Conservation (phyloP, 495 filamentous ascomycete species). For the Elaphomyces granulatus region DNA sequence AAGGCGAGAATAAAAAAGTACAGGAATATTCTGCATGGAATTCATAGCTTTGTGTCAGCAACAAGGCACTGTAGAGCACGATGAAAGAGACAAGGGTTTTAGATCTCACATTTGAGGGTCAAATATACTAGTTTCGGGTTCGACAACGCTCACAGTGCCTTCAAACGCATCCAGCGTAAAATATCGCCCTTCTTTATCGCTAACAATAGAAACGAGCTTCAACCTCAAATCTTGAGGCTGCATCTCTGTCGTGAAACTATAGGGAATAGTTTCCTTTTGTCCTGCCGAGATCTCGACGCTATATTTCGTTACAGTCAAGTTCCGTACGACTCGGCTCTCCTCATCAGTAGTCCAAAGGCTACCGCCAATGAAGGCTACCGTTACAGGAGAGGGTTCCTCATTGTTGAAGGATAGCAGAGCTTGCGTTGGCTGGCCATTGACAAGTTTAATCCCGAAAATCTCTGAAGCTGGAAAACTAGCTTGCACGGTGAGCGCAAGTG, state of each 20-base stretch:
- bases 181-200: slow-evolving; percentile 46
- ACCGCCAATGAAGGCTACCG: slow-evolving; percentile 64
- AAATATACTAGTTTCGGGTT: slow-evolving; percentile 82
- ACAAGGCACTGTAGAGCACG: slow-evolving; percentile 13
- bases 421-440: slow-evolving; percentile 82
- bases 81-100: slow-evolving; percentile 1
- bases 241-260: slow-evolving; percentile 80
- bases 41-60: not conserved
- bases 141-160: slow-evolving; percentile 76
- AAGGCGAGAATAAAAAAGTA: slow-evolving; percentile 76
- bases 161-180: slow-evolving; percentile 74
- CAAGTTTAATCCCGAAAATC: slow-evolving; percentile 88
- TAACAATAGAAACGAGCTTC: slow-evolving; percentile 59
- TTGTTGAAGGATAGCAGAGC: slow-evolving; percentile 73
- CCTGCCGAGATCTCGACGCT: slow-evolving; percentile 63
- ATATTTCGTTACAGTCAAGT: slow-evolving; percentile 67
- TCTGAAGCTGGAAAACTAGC: slow-evolving; percentile 76
- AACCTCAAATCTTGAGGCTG: slow-evolving; percentile 80
- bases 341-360: slow-evolving; percentile 50
- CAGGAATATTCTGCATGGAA: slow-evolving; percentile 74
- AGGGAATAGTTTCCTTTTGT: slow-evolving; percentile 59
- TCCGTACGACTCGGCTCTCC: slow-evolving; percentile 52
- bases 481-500: slow-evolving; percentile 58
- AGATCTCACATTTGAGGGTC: slow-evolving; percentile 83
- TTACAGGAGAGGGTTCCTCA: slow-evolving; percentile 62